Evolutionary conservation across 169 alveolate species (phyloP), one percentile per base, ranked within the genome.

Genomic region (Plasmodium malariae): DNA sequence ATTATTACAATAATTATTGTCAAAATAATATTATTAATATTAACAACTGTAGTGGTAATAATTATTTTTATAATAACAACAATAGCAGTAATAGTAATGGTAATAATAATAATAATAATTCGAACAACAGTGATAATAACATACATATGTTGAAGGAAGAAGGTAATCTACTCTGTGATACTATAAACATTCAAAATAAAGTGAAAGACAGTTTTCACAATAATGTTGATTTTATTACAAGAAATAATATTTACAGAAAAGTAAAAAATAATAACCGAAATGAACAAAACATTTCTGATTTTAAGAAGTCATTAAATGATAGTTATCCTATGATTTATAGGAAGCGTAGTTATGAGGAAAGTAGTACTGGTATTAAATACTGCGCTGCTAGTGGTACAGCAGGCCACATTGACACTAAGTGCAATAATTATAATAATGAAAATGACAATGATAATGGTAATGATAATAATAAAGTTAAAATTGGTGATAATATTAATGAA

Each of bases 21-120:
- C 83, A 70, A 19, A 70, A 49, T 45, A 70, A 70, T 70, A 48
- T 70, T 30, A 70, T 70, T 30, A 70, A 70, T 24, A 45, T 70
- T 32, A 70, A 70, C 17, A 70, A 70, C 28, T 70, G 83, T 14
- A 48, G 83, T 2, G 65, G 65, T 37, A 70, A 30, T 48, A 67
- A 67, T 26, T 67, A 67, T 49, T 70, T 45, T 49, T 70, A 70
- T 26, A 70, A 70, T 49, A 67, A 36, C 43, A 5, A 14, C 14
- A 43, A 40, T 26, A 65, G 26, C 6, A 51, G 62, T n/a, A n/a
- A n/a, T 51, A 3, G 62, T 51, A n/a, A 19, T n/a, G 21, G 62
- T 51, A 51, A 3, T 40, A 40, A 40, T 9, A 40, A 40, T 40
- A 54, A 19, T 19, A 54, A 19, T 5, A 19, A 5, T 19, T 54